Base-by-base conservation (phyloP, 2,329 filamentous ascomycete genomes). In the Pyrenophora seminiperda region DNA sequence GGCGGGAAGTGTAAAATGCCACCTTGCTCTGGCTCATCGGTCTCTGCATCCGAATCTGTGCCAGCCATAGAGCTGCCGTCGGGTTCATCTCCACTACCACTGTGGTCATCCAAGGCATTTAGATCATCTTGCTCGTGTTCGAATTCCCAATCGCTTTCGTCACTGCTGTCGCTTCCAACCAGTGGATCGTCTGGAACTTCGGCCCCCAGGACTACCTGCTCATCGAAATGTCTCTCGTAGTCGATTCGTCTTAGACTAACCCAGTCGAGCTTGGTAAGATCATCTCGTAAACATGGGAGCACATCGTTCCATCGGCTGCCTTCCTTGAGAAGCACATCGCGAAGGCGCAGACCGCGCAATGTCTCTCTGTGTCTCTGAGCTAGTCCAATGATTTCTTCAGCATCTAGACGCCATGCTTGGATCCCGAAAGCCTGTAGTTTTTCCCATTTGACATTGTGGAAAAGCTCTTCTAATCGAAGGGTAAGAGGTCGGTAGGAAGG, bases 351-450 rank as follows among this genome's bases (percentile, higher is more conserved):
- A 3, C 84, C 84, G 32, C 80, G 80, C 3, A 89, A 71, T 19
- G 77, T 81, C 9, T 78, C 74, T 41, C 76, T 74, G 61, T 88
- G 84, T 31, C 83, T 78, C 22, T 76, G 73, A 2, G 81, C 77
- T 5, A 88, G 71, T 0, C 71, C 72, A 37, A 85, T 81, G 41
- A 89, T 83, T 61, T 89, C 86, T 1, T 81, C 76, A 1, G 81
- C 79, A 37, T 81, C 73, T 3, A 88, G 70, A 33, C 79, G 78
- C 86, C 86, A 88, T 11, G 82, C 80, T 56, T 87, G 83, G 17
- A 89, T 80, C 2, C 85, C 85, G 47, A 88, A 81, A 2, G 84
- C 83, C 27, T 83, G 77, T 4, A 89, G 73, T 27, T 81, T 81
- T 11, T 81, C 77, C 83, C 84, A 87, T 34, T 77, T 76, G 6